Evolutionary conservation across 129 eudicot species (phyloP).

Genomic region (Ambrosia artemisiifolia): DNA sequence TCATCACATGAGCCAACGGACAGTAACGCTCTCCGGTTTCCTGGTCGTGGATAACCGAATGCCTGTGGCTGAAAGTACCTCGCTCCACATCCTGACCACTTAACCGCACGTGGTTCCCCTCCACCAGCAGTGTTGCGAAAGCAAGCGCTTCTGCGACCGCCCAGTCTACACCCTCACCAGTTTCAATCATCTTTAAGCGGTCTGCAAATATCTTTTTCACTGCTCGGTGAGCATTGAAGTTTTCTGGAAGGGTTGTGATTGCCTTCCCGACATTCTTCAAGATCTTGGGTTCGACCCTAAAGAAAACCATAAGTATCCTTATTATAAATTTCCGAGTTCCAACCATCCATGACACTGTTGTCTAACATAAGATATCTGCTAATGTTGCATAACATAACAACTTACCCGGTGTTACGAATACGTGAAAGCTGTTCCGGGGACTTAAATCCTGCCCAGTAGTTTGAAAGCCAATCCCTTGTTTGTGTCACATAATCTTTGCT

Average conservation of each 20-base stretch:
- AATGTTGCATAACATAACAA: background rate
- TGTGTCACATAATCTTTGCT: conserved; percentile 74
- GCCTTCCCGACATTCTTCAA: conserved; percentile 85
- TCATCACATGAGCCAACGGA: conserved; percentile 75
- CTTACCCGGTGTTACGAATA: conserved; percentile 91
- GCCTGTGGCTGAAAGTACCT: conserved; percentile 96
- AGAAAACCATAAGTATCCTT: background rate
- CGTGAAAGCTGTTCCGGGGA: conserved; percentile 96
- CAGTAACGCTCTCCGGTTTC: conserved; percentile 87
- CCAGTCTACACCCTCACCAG: conserved; percentile 97
- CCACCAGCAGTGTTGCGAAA: conserved; percentile 82
- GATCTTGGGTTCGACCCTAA: conserved; percentile 85
- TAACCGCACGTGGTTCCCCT: conserved; percentile 95
- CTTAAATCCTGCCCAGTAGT: conserved; percentile 91
- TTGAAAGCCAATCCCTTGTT: conserved; percentile 95
- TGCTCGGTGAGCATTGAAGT: conserved; percentile 82
- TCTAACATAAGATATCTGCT: background rate
- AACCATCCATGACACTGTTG: background rate
- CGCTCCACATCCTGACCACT: conserved; percentile 99
- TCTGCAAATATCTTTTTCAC: conserved; percentile 78
- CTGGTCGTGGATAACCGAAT: conserved; percentile 86
- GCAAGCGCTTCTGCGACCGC: conserved; percentile 98
- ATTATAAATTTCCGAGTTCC: background rate
- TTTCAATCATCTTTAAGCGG: conserved; percentile 90
- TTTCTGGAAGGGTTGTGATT: conserved; percentile 79